These are phyloP conservation scores for Botrytis sinoallii DNA, from an alignment of 2,329 filamentous ascomycete species.

Conservation along the genomic window DNA sequence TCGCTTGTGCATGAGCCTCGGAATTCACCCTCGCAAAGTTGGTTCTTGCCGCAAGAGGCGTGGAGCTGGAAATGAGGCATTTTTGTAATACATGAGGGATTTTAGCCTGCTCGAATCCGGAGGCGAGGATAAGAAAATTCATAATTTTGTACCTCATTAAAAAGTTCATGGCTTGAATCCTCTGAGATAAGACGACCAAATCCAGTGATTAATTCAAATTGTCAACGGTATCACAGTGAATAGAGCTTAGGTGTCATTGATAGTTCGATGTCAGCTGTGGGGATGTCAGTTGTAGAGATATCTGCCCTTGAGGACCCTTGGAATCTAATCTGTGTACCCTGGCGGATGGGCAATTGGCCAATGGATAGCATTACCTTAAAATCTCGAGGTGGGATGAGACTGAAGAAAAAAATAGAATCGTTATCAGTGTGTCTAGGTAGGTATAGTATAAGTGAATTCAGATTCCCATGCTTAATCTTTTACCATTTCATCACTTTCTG, in stretches of 20 bases:
- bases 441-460: neutral
- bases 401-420: neutral
- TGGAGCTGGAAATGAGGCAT: conserved; percentile 15
- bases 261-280: conserved; percentile 1
- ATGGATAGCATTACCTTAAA: neutral
- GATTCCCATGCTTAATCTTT: neutral
- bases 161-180: neutral
- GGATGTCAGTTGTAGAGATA: neutral
- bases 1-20: neutral
- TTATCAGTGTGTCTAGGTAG: neutral
- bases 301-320: neutral
- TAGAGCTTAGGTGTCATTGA: neutral
- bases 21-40: neutral
- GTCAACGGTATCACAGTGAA: neutral
- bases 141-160: neutral
- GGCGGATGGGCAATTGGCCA: neutral
- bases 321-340: neutral
- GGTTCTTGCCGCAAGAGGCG: conserved; percentile 7
- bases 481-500: neutral
- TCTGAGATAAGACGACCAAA: neutral
- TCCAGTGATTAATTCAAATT: conserved; percentile 5
- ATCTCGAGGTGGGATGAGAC: neutral
- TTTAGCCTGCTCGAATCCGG: conserved; percentile 36
- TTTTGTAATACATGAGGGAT: conserved; percentile 21
- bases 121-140: conserved; percentile 2